Conservation (phyloP, 2,329 filamentous ascomycete species). For the Penicillium decumbens region DNA sequence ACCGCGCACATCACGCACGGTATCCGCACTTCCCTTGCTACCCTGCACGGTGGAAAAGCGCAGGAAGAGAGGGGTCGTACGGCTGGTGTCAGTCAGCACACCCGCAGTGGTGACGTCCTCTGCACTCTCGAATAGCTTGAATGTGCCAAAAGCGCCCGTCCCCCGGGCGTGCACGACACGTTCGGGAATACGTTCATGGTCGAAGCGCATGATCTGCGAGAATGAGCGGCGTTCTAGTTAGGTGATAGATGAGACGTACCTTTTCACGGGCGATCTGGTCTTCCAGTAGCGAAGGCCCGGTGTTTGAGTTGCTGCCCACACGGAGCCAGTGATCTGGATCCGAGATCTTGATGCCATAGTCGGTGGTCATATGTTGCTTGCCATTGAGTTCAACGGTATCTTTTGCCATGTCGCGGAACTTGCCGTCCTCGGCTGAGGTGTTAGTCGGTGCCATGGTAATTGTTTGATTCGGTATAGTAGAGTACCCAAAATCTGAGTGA, state of each 20-base stretch:
- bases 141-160: conserved; percentile 61
- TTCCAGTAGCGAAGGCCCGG: conserved; percentile 65
- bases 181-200: conserved; percentile 67
- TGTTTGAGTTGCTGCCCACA: conserved; percentile 57
- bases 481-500: too few relatives aligned
- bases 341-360: conserved; percentile 68
- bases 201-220: conserved; percentile 57
- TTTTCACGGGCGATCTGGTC: conserved; percentile 70
- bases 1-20: conserved; percentile 75
- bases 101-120: conserved; percentile 60
- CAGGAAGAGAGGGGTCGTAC: conserved; percentile 61
- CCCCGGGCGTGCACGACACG: conserved; percentile 65
- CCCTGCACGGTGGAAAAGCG: conserved; percentile 76
- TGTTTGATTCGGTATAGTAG: background rate
- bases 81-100: conserved; percentile 63
- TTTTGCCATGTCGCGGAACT: conserved; percentile 58
- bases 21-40: conserved; percentile 71
- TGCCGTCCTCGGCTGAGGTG: conserved; percentile 32
- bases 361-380: conserved; percentile 63
- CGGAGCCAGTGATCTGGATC: conserved; percentile 76
- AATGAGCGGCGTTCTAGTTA: background rate
- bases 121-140: conserved; percentile 61
- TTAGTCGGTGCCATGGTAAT: conserved; percentile 14
- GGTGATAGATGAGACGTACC: conserved; percentile 40
- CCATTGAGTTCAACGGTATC: conserved; percentile 57